Base-by-base conservation (phyloP, 306 rosid species). In the Castanopsis chinensis region DNA sequence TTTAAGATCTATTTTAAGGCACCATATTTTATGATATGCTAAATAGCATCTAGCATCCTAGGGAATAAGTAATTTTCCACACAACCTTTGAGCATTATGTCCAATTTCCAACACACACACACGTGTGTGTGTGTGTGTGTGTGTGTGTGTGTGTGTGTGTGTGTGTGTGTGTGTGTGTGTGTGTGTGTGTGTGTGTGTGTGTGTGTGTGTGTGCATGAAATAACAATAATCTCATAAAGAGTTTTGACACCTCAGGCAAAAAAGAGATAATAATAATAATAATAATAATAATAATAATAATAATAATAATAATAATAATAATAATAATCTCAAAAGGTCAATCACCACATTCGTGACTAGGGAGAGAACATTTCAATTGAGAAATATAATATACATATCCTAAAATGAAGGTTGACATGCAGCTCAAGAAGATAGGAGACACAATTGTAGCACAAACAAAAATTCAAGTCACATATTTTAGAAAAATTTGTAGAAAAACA, bases 401-500 rank as follows among this genome's bases (percentile, higher is more conserved):
- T 30, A 35, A 15, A n/a, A 13, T 21, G 27, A n/a, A 76, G 51
- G 59, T 25, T 5, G 10, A 65, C 3, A 64, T 28, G 52, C 80
- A 76, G 56, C n/a, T 58, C 28, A 28, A 17, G 53, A 13, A 49
- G 11, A 53, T 27, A 64, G 27, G 58, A 15, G 21, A 21, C 15
- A 65, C 21, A 20, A 15, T 25, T 25, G 21, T 37, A 59, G 41
- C 18, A 78, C 27, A 65, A 25, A 43, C 21, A 69, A 53, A 74
- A 74, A 32, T 41, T 21, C 30, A 71, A 60, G 43, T 20, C 65
- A 53, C 65, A 19, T 45, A 2, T 18, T 10, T 8, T 5, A 25
- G 73, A 19, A n/a, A 25, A 25, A 73, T 80, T 17, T 43, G 51
- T 27, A 60, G 52, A 61, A 79, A 72, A 33, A 12, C n/a, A n/a